phyloP scores from a whole-genome alignment of 2,329 filamentous ascomycete genomes.

The Trichophyton equinum region DNA sequence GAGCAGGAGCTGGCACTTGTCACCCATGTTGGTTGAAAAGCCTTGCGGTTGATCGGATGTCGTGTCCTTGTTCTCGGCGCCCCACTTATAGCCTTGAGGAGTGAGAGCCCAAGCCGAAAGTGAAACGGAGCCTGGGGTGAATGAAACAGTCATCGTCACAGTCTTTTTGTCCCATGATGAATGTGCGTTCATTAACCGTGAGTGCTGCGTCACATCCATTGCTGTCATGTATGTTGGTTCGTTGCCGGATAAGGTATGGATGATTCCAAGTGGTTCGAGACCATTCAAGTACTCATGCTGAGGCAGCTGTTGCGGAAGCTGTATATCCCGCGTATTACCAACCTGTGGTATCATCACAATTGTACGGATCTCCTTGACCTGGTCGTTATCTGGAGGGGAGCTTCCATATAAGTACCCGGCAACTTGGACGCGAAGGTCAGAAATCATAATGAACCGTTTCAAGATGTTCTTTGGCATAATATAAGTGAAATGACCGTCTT shows the following conservation, averaged over 20 bases:
- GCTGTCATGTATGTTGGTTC: constrained; percentile 95
- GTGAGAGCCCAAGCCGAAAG: constrained; percentile 88
- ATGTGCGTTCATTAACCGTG: constrained; percentile 77
- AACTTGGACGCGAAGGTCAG: constrained; percentile 90
- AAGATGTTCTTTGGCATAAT: constrained; percentile 99
- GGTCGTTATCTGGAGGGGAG: constrained; percentile 85
- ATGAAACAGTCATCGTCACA: constrained; percentile 86
- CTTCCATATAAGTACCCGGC: constrained; percentile 90
- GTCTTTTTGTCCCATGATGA: constrained; percentile 76
- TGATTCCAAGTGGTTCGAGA: constrained; percentile 84
- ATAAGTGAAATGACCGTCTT: constrained; percentile 81
- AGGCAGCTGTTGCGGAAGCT: constrained; percentile 77
- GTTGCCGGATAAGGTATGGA: constrained; percentile 89
- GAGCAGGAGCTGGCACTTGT: constrained; percentile 87
- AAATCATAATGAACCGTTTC: constrained; percentile 95
- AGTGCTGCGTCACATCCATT: constrained; percentile 85
- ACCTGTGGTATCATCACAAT: constrained; percentile 98
- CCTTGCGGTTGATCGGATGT: constrained; percentile 88
- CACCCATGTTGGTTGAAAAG: constrained; percentile 82
- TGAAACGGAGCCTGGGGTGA: constrained; percentile 92
- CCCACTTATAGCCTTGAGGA: constrained; percentile 90
- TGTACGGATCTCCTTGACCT: constrained; percentile 91
- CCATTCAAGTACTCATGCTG: constrained; percentile 79
- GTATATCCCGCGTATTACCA: constrained; percentile 80
- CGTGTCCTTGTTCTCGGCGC: constrained; percentile 85